These are phyloP conservation scores for Suillus paluster DNA, from an alignment of 768 basidiomycete species.

Conservation along the genomic window DNA sequence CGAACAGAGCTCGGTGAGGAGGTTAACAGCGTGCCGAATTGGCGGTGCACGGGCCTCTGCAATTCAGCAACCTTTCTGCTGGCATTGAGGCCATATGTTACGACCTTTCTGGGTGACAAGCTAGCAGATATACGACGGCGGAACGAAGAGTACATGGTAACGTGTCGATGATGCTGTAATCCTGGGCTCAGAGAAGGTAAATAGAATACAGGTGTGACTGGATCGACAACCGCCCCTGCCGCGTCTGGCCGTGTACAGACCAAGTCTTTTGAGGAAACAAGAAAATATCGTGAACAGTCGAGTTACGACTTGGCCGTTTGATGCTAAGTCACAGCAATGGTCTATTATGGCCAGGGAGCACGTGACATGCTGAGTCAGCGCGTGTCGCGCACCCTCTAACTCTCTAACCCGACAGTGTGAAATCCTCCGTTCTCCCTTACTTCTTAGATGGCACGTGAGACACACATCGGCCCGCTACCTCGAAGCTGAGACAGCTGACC, in stretches of 20 bases:
- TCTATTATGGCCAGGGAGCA: constrained; percentile 4
- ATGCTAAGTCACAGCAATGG: background rate
- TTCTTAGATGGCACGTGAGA: no score
- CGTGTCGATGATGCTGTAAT: background rate
- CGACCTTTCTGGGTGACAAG: constrained; percentile 45
- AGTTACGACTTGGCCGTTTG: background rate
- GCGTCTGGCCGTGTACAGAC: background rate
- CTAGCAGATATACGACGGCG: constrained; percentile 43
- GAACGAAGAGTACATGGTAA: constrained; percentile 47
- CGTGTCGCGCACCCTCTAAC: background rate
- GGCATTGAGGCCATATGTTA: constrained; percentile 57
- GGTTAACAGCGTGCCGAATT: constrained; percentile 60
- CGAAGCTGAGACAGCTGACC: background rate
- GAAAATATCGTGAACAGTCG: background rate
- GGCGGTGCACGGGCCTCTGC: constrained; percentile 55
- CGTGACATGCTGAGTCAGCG: background rate
- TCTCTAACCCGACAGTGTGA: no score
- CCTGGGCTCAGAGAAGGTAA: background rate
- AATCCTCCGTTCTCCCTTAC: no score
- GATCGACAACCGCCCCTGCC: background rate
- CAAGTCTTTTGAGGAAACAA: background rate
- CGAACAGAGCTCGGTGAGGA: constrained; percentile 40
- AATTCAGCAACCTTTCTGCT: constrained; percentile 38
- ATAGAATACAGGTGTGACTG: background rate
- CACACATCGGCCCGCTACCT: background rate